Evolutionary conservation across 2,329 filamentous ascomycete genomes (phyloP), one percentile per base, ranked within the genome.

Genomic region (Thermoascus crustaceus): DNA sequence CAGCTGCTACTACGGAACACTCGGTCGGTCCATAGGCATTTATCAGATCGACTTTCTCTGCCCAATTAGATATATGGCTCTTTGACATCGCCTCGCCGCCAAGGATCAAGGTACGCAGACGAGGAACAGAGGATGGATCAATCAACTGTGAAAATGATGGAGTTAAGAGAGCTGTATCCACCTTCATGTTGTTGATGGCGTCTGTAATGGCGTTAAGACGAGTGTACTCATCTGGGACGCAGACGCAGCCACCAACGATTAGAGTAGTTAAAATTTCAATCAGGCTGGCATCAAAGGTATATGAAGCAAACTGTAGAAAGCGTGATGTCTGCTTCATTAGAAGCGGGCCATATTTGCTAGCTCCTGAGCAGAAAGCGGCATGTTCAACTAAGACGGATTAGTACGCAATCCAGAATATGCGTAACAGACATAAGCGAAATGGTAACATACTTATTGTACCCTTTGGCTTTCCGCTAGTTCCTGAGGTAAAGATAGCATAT

Each of bases 401-500:
- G 37, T 18, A 7, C 13, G 13, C 9, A n/a, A 23, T 14, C 2
- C 4, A 25, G 9, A n/a, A 5, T 2, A 14, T 14, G 7, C 13
- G 8, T 11, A 18, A 25, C 7, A n/a, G 4, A 34, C 4, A 23
- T 14, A 25, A 4, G 6, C 16, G 13, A 18, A 10, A 25, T 23
- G 11, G 21, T 34, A n/a, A 7, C 4, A 23, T 34, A 34, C 32
- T 34, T 23, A 75, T 69, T 11, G 76, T 67, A 2, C 75, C 75
- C 38, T 72, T 72, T 0, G 71, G 69, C 23, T 60, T 63, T 29
- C 65, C 66, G 1, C 69, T 67, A 1, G 69, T 68, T 0, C 69
- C 68, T 1, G 67, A 67, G 2, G 67, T 69, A 42, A 78, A 73
- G 5, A 78, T 63, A 2, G 75, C 63, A 48, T 74, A 80, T 8